These are phyloP conservation scores for Lagenaria siceraria DNA, from an alignment of 306 rosid species.

Conservation along the genomic window DNA sequence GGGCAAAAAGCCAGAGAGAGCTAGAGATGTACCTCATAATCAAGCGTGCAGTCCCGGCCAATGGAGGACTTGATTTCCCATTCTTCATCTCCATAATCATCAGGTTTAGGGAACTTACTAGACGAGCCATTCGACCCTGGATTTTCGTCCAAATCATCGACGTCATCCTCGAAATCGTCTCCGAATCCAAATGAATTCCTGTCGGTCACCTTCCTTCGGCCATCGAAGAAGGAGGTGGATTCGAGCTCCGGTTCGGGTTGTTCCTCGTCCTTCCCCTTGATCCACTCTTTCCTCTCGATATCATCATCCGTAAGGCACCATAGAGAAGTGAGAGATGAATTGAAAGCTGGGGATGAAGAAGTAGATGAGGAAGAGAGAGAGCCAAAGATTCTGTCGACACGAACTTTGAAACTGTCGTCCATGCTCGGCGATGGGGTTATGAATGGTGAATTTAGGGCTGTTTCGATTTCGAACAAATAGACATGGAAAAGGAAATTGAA, in stretches of 20 bases:
- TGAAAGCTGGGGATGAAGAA: conserved; percentile 13
- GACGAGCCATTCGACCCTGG: conserved; percentile 4
- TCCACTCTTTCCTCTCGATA: conserved; percentile 35
- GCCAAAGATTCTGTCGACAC: conserved; percentile 43
- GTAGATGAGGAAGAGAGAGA: conserved; percentile 15
- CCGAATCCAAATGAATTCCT: neutral
- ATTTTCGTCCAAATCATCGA: conserved; percentile 26
- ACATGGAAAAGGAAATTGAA: neutral
- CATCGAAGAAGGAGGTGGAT: neutral
- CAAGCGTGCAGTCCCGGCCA: conserved; percentile 78
- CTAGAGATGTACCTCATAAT: conserved; percentile 47
- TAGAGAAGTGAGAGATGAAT: conserved; percentile 30
- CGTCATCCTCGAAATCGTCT: conserved; percentile 19
- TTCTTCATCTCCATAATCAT: conserved; percentile 64
- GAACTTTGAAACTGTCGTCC: conserved; percentile 50
- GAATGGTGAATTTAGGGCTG: neutral
- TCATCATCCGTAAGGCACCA: conserved; percentile 84
- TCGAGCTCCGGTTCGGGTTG: conserved; percentile 25
- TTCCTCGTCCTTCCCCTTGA: conserved; percentile 17
- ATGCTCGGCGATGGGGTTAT: conserved; percentile 8
- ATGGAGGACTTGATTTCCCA: conserved; percentile 68
- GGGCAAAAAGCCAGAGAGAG: neutral
- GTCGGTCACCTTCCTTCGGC: neutral
- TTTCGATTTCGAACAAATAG: neutral
- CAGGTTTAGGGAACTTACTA: conserved; percentile 24